These are phyloP conservation scores for Beauveria australis DNA, from an alignment of 2,329 filamentous ascomycete species.

Conservation along the genomic window DNA sequence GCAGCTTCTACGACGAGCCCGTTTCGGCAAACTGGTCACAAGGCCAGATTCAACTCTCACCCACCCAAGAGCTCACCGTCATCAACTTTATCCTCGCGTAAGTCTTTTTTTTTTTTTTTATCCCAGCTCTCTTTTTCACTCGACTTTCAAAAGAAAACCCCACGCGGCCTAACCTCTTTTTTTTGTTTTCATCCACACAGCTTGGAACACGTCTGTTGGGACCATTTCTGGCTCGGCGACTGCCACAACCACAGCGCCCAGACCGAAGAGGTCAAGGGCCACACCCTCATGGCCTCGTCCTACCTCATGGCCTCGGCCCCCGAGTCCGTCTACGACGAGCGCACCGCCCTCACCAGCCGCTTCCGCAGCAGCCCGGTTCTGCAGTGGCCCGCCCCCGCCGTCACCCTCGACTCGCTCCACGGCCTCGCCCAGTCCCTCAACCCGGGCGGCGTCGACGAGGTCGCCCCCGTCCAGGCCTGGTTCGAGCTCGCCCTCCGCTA, in stretches of 20 bases:
- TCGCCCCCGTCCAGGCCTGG: conserved; percentile 47
- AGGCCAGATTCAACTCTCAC: conserved; percentile 22
- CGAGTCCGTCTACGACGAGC: conserved; percentile 22
- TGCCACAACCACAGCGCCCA: conserved; percentile 27
- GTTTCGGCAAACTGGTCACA: conserved; percentile 15
- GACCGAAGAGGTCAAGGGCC: conserved; percentile 27
- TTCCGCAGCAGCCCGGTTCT: conserved; percentile 19
- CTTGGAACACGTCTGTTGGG: conserved; percentile 45
- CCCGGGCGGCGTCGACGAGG: conserved; percentile 28
- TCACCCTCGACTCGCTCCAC: conserved; percentile 35
- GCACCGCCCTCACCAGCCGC: conserved; percentile 16
- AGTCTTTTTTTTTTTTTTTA: conserved; percentile 12
- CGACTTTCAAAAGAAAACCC: not conserved
- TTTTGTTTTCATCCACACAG: conserved; percentile 24
- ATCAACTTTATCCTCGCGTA: conserved; percentile 49
- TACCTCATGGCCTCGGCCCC: conserved; percentile 34
- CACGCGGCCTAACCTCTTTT: not conserved
- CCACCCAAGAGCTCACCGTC: conserved; percentile 34
- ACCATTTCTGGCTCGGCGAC: conserved; percentile 36
- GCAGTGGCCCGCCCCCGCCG: conserved; percentile 30
- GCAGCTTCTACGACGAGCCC: conserved; percentile 14
- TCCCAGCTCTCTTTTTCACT: no score
- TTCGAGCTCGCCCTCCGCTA: conserved; percentile 41
- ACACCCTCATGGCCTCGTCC: conserved; percentile 37
- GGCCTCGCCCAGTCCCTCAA: conserved; percentile 39